Base-by-base conservation (phyloP, 495 filamentous ascomycete genomes). In the Xylaria curta region DNA sequence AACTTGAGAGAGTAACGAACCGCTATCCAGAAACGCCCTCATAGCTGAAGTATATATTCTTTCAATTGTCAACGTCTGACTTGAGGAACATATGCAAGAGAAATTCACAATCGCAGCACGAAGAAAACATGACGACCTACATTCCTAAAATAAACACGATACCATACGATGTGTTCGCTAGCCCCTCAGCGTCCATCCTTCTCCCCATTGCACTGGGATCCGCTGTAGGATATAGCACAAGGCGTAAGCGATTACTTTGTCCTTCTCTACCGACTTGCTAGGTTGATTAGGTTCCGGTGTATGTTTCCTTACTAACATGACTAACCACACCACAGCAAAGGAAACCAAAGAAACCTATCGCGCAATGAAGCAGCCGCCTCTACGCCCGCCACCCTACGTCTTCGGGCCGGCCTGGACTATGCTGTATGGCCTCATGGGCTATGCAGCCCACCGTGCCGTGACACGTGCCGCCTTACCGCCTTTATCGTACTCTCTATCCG, bases 341-440 rank as follows among this genome's bases (percentile, higher is more conserved):
- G 76, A 85, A 58, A 91, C 88, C 28, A 85, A 91, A 74, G 81
- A 83, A 58, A 89, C 84, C 56, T 96, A 97, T 81, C 75, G 83
- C 24, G 79, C 86, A 3, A 85, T 97, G 59, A 89, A 88, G 67
- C 93, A 97, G 78, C 95, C 95, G 0, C 94, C 94, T 1, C 85
- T 91, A 72, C 85, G 88, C 49, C 95, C 95, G 4, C 95, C 95
- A 0, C 86, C 92, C 6, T 88, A 87, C 82, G 85, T 94, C 70
- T 98, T 97, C 76, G 92, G 89, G 1, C 94, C 94, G 3, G 89
- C 89, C 33, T 98, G 95, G 96, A 97, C 94, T 0, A 24, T 88
- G 51, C 88, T 98, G 15, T 98, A 98, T 81, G 92, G 89, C 6
- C 77, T 91, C 53, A 97, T 97, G 93, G 96, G 95, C 49, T 97